Evolutionary conservation across 2,329 filamentous ascomycete species (phyloP).

Genomic region (Diaporthe capsici): DNA sequence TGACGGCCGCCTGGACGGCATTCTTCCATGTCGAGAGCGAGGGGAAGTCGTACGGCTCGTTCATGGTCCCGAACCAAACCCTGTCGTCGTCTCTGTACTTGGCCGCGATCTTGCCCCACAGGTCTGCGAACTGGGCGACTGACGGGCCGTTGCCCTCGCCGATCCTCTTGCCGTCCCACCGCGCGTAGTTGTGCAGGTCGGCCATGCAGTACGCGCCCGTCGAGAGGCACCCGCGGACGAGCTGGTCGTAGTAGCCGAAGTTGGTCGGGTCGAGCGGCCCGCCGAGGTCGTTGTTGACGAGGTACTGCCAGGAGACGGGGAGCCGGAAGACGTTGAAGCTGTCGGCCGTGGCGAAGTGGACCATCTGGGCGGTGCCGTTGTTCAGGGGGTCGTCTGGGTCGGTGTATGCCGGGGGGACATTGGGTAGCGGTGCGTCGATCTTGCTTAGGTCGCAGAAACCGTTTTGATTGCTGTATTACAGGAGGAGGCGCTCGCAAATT

Average conservation of each 20-base stretch:
- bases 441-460: conserved; percentile 9
- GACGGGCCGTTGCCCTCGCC: conserved; percentile 71
- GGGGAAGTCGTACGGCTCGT: conserved; percentile 71
- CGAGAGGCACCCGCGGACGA: conserved; percentile 63
- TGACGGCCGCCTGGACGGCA: conserved; percentile 73
- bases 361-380: conserved; percentile 61
- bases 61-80: conserved; percentile 75
- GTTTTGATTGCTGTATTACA: background rate
- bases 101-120: conserved; percentile 69
- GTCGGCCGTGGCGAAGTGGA: conserved; percentile 67
- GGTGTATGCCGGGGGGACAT: conserved; percentile 7
- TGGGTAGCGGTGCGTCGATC: conserved; percentile 4
- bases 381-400: conserved; percentile 34
- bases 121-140: conserved; percentile 69
- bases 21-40: conserved; percentile 70
- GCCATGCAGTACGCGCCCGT: conserved; percentile 65
- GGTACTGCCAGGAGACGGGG: conserved; percentile 67
- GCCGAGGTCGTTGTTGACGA: conserved; percentile 59
- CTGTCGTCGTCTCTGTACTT: conserved; percentile 67
- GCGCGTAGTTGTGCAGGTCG: conserved; percentile 50
- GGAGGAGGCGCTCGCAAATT: background rate
- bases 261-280: conserved; percentile 58
- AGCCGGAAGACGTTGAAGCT: conserved; percentile 70
- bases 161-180: conserved; percentile 65
- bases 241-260: conserved; percentile 59